These are phyloP conservation scores for Mucor piriformis DNA, from an alignment of 371 early-diverging fungal species.

Conservation along the genomic window DNA sequence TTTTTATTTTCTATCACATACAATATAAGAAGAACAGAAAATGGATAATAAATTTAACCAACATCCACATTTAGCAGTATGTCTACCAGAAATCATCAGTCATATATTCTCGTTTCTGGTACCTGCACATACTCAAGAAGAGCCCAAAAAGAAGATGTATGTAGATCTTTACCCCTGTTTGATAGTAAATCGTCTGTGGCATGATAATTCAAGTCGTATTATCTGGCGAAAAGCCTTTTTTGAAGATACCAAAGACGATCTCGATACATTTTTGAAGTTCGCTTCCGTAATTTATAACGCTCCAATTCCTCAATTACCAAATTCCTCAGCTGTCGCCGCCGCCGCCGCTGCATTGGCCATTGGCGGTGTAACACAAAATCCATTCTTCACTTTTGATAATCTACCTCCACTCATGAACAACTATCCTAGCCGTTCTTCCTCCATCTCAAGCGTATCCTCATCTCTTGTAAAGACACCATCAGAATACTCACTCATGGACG, in stretches of 20 bases:
- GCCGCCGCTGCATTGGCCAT: not conserved
- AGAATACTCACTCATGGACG: conserved; percentile 1
- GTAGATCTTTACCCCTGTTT: conserved; percentile 37
- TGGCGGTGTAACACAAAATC: not conserved
- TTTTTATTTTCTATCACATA: conserved; percentile 14
- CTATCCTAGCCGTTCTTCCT: conserved; percentile 18
- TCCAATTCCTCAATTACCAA: not conserved
- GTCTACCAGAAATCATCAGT: conserved; percentile 43
- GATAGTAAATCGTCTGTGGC: conserved; percentile 46
- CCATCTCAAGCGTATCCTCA: conserved; percentile 21
- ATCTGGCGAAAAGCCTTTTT: conserved; percentile 41
- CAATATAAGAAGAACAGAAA: not conserved
- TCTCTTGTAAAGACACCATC: conserved; percentile 11
- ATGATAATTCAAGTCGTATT: conserved; percentile 37
- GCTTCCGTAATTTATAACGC: conserved; percentile 13
- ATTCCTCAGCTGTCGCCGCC: no score
- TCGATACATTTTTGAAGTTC: conserved; percentile 18
- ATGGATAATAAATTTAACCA: not conserved
- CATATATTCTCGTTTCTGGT: conserved; percentile 36
- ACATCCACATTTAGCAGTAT: conserved; percentile 31
- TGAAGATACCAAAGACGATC: conserved; percentile 31
- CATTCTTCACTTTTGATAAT: not conserved
- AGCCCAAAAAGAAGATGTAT: conserved; percentile 17
- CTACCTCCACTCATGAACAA: not conserved
- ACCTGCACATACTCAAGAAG: conserved; percentile 13